Base-by-base conservation (phyloP, 225 moss, liverwort and hornwort species). In the Marchantia polymorpha region DNA sequence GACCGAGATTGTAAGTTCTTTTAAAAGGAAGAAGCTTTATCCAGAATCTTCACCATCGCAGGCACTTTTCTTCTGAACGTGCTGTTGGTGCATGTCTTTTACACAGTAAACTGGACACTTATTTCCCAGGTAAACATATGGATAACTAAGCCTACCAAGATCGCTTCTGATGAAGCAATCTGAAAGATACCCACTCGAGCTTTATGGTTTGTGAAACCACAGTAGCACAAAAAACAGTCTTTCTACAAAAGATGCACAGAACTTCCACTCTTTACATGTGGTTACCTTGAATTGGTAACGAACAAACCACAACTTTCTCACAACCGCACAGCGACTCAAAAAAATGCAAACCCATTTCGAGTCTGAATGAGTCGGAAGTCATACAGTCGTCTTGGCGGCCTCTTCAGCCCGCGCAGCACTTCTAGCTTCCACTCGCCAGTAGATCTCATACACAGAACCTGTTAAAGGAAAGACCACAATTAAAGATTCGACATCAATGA, bases 401-500 rank as follows among this genome's bases (percentile, higher is more conserved):
- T 60, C 72, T 75, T 83, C 83, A 58, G 83, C 85, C 11, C 77
- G 79, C 13, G 88, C 83, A 69, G 88, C 85, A 31, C 65, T 86
- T 69, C 82, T 81, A 61, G 75, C 86, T 81, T 80, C 63, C 23
- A 83, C 82, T 16, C 88, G 85, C 54, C 81, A 89, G 78, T 84
- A 86, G 51, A 89, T 84, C 78, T 89, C 88, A 59, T 86, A 89
- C 15, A 80, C 47, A 30, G 82, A 70, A 30, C 86, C 88, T 89
- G 79, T 78, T 64, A 80, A 25, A 65, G 6, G 26, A 75, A 72
- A 58, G 11, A 46, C 59, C 1, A 60, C 12, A 69, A 71, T 39
- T 39, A 39, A 39, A 5, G 39, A 2, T 39, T 39, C 39, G 39
- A 39, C 2, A 39, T 39, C 2, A 39, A 39, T 39, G 39, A 39